Conservation (phyloP, 495 filamentous ascomycete species). For the Aeminium ludgeri region DNA sequence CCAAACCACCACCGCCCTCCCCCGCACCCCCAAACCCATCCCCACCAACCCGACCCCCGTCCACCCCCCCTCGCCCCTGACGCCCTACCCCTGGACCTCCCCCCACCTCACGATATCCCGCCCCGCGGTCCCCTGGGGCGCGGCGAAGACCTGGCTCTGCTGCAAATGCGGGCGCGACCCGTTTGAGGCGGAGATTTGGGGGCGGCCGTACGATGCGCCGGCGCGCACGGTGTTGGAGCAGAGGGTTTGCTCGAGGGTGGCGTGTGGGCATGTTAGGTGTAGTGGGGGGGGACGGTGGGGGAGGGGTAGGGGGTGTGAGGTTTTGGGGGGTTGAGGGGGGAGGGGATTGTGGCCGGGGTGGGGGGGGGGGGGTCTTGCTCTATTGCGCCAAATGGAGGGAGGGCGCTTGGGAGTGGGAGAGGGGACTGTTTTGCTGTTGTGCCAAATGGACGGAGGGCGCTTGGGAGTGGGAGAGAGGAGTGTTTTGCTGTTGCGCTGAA, state of each 20-base stretch:
- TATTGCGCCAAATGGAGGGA: too few species aligned
- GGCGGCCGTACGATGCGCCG: too few species aligned
- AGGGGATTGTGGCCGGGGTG: background rate
- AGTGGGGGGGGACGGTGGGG: background rate
- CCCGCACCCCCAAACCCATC: background rate
- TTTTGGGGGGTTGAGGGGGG: too few species aligned
- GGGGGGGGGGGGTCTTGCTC: background rate
- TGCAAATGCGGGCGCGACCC: background rate
- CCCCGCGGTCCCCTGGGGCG: background rate
- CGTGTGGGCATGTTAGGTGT: constrained; percentile 1
- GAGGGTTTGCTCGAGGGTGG: constrained; percentile 3
- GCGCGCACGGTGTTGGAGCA: constrained; percentile 4
- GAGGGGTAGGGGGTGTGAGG: background rate
- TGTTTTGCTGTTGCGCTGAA: too few species aligned
- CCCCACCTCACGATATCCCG: background rate
- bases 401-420: too few species aligned
- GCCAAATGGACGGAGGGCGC: too few species aligned
- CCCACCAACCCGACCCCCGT: background rate
- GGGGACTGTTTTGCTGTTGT: too few species aligned
- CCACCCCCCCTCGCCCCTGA: background rate
- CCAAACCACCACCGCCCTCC: background rate
- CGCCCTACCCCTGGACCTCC: background rate
- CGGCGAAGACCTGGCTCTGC: constrained; percentile 1
- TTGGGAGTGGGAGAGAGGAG: too few species aligned
- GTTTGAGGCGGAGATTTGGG: background rate